Percentiles rank a stretch among this genome's conserved stretches.
These are phyloP conservation scores for Trifolium subterraneum DNA, from an alignment of 306 rosid genomes.

Conservation along the genomic window DNA sequence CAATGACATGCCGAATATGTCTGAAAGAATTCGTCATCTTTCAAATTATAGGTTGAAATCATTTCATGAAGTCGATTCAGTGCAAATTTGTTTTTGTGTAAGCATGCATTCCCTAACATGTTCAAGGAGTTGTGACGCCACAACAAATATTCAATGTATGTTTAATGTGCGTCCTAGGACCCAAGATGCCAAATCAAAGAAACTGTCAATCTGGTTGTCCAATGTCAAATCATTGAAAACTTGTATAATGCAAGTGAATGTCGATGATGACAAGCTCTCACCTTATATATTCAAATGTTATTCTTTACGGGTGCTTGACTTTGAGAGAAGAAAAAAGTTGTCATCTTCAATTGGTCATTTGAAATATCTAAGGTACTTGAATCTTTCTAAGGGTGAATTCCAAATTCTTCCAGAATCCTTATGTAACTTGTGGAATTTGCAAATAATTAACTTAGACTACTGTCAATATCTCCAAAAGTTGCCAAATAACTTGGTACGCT, in stretches of 20 bases:
- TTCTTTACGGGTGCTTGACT: background rate
- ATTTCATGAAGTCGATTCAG: background rate
- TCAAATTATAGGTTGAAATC: background rate
- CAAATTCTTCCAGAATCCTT: no score
- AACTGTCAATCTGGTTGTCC: background rate
- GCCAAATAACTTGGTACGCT: background rate
- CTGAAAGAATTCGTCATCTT: background rate
- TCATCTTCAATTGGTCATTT: background rate
- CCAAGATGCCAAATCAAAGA: background rate
- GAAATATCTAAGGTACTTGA: background rate
- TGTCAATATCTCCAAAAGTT: background rate
- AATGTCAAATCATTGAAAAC: background rate
- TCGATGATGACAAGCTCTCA: background rate
- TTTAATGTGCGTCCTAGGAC: background rate
- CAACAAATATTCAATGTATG: background rate
- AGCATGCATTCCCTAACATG: background rate
- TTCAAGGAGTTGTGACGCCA: background rate
- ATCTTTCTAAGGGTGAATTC: no score
- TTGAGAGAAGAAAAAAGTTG: accelerated
- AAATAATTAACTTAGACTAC: background rate
- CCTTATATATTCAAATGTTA: background rate
- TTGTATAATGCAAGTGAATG: background rate
- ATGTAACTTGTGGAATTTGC: conserved; percentile 17
- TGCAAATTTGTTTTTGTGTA: background rate
- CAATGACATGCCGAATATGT: background rate